These are phyloP conservation scores for Amoebophrya sp. DNA, from an alignment of 169 alveolate genomes.

Conservation along the genomic window DNA sequence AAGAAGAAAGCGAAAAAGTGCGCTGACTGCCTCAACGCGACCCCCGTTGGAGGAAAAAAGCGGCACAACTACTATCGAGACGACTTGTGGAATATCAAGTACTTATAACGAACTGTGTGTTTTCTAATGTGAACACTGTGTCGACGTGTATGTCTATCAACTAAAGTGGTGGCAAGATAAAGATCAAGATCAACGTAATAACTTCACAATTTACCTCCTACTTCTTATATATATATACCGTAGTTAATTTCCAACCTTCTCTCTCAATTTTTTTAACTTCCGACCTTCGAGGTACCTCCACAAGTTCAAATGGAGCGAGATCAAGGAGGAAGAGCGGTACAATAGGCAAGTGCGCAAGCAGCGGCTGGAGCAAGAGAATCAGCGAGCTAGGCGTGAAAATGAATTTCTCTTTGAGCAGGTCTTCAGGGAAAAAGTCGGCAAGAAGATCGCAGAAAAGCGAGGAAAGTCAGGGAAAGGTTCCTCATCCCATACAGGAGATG, in stretches of 20 bases:
- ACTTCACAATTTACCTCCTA: not conserved
- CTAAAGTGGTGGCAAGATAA: not conserved
- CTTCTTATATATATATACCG: not conserved
- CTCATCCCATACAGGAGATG: no score
- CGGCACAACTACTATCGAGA: slow-evolving; percentile 67
- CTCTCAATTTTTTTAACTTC: not conserved
- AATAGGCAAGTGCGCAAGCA: slow-evolving; percentile 61
- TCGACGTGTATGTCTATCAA: not conserved
- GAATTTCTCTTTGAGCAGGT: slow-evolving; percentile 57
- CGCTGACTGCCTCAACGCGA: slow-evolving; percentile 65
- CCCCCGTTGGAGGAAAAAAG: slow-evolving; percentile 71
- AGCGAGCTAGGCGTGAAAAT: slow-evolving; percentile 61
- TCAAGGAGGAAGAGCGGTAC: slow-evolving; percentile 65
- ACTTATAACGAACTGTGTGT: no score
- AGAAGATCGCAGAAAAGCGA: slow-evolving; percentile 28
- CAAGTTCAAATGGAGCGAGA: slow-evolving; percentile 72
- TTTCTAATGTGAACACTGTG: no score
- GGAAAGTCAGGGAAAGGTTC: not conserved
- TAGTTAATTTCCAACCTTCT: not conserved
- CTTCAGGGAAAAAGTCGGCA: slow-evolving; percentile 44
- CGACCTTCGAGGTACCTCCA: slow-evolving; percentile 56
- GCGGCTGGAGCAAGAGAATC: slow-evolving; percentile 57
- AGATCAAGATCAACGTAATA: not conserved
- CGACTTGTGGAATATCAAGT: slow-evolving; percentile 68
- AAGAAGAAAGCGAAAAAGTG: slow-evolving; percentile 67